Evolutionary conservation across 345 rosid genomes (phyloP), one percentile per base, ranked within the genome.

Genomic region (Boechera divaricarpa): DNA sequence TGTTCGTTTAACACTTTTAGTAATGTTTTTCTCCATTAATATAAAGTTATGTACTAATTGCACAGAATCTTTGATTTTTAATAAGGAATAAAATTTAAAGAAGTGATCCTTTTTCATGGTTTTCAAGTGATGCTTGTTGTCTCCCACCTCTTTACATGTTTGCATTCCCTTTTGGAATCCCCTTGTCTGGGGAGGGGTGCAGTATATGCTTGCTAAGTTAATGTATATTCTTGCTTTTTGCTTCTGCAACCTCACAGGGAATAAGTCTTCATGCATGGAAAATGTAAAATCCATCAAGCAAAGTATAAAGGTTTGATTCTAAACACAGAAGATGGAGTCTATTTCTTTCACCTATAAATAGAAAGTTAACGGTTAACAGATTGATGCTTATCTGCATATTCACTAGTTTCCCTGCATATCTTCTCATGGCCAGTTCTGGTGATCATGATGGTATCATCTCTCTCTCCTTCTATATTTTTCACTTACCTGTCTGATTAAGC

Each of bases 221-320:
- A 68, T 76, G 44, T 15, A 53, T 77, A 71, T 78, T 59, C 77
- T 72, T 78, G 74, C 69, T 44, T 78, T 78, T 72, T 72, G 69
- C 24, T 51, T 72, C 48, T 78, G 81, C 81, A 66, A 67, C 64
- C 69, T 65, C 26, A 12, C 33, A 41, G 10, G 59, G 67, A 36
- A 64, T 56, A 70, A 45, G 31, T 71, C n/a, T 49, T 9, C 53
- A 52, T 59, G 69, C 67, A 58, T 51, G 51, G 58, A 41, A 32
- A 72, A 73, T 59, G 8, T 49, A 24, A 24, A 28, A 2, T 32
- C 45, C 55, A 60, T 42, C 69, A 78, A 60, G 81, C 74, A 72
- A 73, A 78, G 81, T 51, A 78, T 78, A 59, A 59, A 32, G 13
- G 32, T 42, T 78, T 72, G 24, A 72, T 66, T 10, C 56, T 57